Conservation (phyloP, 1,284 basidiomycete genomes). For the Stereum hirsutum region DNA sequence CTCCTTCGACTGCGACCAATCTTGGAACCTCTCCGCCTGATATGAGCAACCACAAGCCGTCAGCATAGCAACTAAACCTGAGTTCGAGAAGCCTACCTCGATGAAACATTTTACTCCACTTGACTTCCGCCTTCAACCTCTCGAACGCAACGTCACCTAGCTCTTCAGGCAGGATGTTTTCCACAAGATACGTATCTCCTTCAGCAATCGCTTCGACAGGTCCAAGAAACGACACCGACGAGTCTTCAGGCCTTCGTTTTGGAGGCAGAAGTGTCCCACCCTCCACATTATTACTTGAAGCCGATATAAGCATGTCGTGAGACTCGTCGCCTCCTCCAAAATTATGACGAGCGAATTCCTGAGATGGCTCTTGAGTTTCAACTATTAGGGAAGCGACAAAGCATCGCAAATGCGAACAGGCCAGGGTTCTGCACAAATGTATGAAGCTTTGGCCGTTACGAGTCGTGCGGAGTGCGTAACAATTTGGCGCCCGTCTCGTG, state of each 20-base stretch:
- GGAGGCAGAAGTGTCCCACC: neutral
- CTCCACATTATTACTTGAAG: too few relatives aligned
- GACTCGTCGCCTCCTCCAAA: neutral
- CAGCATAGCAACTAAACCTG: constrained; percentile 1
- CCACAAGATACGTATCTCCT: constrained; percentile 52
- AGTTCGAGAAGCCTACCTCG: constrained; percentile 33
- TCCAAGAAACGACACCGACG: too few relatives aligned
- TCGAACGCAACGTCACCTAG: constrained; percentile 47
- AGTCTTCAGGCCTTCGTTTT: neutral
- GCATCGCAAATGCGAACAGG: too few relatives aligned
- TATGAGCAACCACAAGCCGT: neutral
- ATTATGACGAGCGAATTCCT: too few relatives aligned
- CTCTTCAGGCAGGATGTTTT: constrained; percentile 43
- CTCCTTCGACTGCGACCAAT: constrained; percentile 63
- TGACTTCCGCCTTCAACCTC: constrained; percentile 47
- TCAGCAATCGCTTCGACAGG: constrained; percentile 39
- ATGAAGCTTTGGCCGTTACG: too few relatives aligned
- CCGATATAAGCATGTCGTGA: too few relatives aligned
- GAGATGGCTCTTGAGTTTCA: too few relatives aligned
- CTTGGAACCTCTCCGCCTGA: constrained; percentile 70
- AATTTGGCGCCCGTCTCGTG: too few relatives aligned
- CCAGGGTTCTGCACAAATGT: too few relatives aligned
- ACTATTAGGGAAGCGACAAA: too few relatives aligned
- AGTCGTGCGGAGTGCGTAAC: too few relatives aligned
- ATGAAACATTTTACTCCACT: constrained; percentile 66